These are phyloP conservation scores for Kwoniella shandongensis DNA, from an alignment of 768 basidiomycete species.

Conservation along the genomic window DNA sequence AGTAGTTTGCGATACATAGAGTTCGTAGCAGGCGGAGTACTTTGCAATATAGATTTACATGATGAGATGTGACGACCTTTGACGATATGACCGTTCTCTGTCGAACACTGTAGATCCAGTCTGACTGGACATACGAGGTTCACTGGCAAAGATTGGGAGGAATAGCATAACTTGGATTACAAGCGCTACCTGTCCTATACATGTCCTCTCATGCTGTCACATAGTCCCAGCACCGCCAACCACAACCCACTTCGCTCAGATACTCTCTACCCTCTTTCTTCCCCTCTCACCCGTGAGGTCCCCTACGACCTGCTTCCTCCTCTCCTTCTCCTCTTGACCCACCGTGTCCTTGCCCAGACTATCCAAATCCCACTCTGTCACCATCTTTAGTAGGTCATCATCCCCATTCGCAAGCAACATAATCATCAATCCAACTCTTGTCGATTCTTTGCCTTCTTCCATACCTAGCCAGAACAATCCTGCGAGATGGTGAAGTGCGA, in stretches of 20 bases:
- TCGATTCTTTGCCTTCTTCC: conserved; percentile 10
- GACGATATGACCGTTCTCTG: too few relatives aligned
- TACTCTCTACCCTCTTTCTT: conserved; percentile 5
- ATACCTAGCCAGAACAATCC: conserved; percentile 17
- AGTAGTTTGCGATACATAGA: too few relatives aligned
- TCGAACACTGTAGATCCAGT: too few relatives aligned
- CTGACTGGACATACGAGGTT: too few relatives aligned
- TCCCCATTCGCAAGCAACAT: conserved; percentile 1
- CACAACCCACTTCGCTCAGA: not conserved
- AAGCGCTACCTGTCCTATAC: too few relatives aligned
- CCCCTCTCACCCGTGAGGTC: conserved; percentile 5
- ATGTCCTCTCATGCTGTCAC: too few relatives aligned
- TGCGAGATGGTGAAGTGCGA: conserved; percentile 37
- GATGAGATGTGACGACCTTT: too few relatives aligned
- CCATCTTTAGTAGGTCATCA: not conserved
- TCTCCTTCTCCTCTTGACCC: not conserved
- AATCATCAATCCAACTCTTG: conserved; percentile 16
- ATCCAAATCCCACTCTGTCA: conserved; percentile 8
- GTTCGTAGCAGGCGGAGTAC: too few relatives aligned
- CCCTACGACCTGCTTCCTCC: not conserved
- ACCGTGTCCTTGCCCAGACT: not conserved
- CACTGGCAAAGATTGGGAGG: too few relatives aligned
- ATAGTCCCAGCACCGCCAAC: too few relatives aligned
- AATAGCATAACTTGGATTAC: too few relatives aligned
- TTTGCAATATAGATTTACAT: too few relatives aligned